Evolutionary conservation across 2,329 filamentous ascomycete species (phyloP).

Genomic region (Sphaceloma murrayae): DNA sequence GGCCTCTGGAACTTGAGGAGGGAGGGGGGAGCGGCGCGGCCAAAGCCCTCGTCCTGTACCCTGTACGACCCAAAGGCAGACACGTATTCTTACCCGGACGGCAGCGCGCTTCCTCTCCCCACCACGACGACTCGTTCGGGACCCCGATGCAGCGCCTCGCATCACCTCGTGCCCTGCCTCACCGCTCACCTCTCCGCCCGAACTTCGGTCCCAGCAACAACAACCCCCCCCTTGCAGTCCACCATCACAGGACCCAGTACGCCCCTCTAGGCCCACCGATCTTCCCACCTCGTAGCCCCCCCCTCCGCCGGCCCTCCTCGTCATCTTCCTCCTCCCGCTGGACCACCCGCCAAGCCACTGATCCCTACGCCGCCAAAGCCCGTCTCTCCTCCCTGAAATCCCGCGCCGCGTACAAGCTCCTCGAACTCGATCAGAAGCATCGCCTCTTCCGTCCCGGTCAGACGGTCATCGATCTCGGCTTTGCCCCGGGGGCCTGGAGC

Average conservation of each 20-base stretch:
- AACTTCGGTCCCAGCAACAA: not conserved
- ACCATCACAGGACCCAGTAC: no score
- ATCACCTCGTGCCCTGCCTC: no score
- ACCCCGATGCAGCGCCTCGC: no score
- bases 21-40: no score
- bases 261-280: slow-evolving; percentile 24
- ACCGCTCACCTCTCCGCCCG: not conserved
- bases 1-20: no score
- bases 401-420: slow-evolving; percentile 83
- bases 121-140: no score
- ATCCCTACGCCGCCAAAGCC: slow-evolving; percentile 64
- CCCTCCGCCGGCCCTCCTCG: slow-evolving; percentile 21
- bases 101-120: no score
- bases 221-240: no score
- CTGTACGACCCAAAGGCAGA: no score
- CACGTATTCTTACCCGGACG: no score
- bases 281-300: slow-evolving; percentile 27
- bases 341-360: slow-evolving; percentile 67
- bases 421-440: slow-evolving; percentile 81
- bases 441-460: slow-evolving; percentile 68
- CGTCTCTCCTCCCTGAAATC: slow-evolving; percentile 75
- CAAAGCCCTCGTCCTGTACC: no score
- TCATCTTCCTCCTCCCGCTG: slow-evolving; percentile 62
- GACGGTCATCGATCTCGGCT: slow-evolving; percentile 84
- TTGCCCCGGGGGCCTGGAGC: slow-evolving; percentile 58